Conservation (phyloP, 352 stramenopile genomes). For the Saprolegnia diclina region DNA sequence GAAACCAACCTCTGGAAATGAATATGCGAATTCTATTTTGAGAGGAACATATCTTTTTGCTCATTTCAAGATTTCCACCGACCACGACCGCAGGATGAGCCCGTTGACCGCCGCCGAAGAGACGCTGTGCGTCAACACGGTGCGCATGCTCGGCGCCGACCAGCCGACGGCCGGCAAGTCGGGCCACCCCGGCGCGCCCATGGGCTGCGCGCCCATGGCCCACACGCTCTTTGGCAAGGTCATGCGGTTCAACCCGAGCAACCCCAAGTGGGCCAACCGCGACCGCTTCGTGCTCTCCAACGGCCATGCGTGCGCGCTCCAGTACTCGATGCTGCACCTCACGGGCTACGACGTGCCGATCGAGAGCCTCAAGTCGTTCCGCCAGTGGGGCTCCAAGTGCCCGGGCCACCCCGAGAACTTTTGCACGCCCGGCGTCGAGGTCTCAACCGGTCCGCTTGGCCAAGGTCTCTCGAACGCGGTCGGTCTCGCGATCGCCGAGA, state of each 20-base stretch:
- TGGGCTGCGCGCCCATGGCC: constrained; percentile 98
- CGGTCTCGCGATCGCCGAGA: constrained; percentile 96
- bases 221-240: constrained; percentile 94
- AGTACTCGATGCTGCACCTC: constrained; percentile 99
- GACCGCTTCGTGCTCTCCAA: constrained; percentile 99
- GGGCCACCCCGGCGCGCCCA: constrained; percentile 96
- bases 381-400: constrained; percentile 92
- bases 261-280: constrained; percentile 89
- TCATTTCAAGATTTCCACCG: neutral
- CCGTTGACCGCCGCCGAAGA: constrained; percentile 20
- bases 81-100: neutral
- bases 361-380: constrained; percentile 98
- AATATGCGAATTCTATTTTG: neutral
- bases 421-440: constrained; percentile 90
- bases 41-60: neutral
- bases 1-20: too few species aligned
- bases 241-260: constrained; percentile 85
- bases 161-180: constrained; percentile 96
- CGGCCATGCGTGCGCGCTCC: constrained; percentile 97
- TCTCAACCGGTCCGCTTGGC: constrained; percentile 96
- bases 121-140: constrained; percentile 94
- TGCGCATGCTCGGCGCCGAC: constrained; percentile 96
- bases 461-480: constrained; percentile 98
- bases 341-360: constrained; percentile 89
- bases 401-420: constrained; percentile 98